Base-by-base conservation (phyloP, 352 stramenopile species). In the Aphanomyces euteiches region DNA sequence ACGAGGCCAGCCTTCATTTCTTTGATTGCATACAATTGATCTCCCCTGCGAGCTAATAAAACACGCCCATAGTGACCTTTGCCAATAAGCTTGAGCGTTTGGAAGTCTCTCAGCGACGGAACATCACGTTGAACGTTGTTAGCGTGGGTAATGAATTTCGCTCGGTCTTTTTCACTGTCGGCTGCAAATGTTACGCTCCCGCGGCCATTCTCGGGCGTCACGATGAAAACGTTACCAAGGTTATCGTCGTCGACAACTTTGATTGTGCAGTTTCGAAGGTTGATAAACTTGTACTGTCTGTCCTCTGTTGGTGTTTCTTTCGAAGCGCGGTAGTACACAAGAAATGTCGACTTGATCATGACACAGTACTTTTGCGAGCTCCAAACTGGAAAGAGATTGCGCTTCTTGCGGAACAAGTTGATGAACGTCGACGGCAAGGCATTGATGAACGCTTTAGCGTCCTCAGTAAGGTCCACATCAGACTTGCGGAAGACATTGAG, bases 1-100 rank as follows among this genome's bases (percentile, higher is more conserved):
- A 95, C 87, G 17, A 91, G 83, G n/a, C 84, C 87, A 45, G 92
- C 77, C 74, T 94, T 96, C 86, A 96, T 96, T 74, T 96, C 88
- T 58, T 96, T 96, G 40, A 96, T 81, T 3, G 88, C 88, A 64
- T 90, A 96, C 40, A 96, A 69, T 56, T 90, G 73, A 12, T 77
- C 66, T 56, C 90, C 80, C 0, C 40, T 41, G 8, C 69, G 60
- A 0, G 87, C 79, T 48, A 96, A 71, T 56, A 96, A 88, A 66
- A 95, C 87, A 56, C 87, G 84, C 5, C 87, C 87, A 64, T 93
- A 95, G 68, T 95, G 87, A 17, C 87, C 87, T 41, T 89, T 88
- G 39, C 87, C 87, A 17, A 95, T 79, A 56, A 93, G 64, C 73
- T 93, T 93, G 56, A 90, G 80, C 13, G 87, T 93, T 64, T 84